phyloP scores from a whole-genome alignment of 2,329 filamentous ascomycete genomes.

The Trichophyton verrucosum region DNA sequence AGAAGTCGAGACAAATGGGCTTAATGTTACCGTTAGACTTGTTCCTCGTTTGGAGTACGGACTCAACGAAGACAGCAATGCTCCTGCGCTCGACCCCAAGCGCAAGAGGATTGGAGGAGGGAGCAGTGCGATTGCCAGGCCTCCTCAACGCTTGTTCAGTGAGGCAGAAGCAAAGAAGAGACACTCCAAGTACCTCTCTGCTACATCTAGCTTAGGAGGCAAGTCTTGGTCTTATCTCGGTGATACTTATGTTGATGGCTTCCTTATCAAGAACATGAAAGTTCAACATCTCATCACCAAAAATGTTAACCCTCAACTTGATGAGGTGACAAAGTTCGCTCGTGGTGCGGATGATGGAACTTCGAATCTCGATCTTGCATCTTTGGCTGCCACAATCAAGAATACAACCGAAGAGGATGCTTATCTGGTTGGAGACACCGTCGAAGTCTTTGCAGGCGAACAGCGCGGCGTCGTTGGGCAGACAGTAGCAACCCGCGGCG shows the following conservation, averaged over 20 bases:
- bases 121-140: slow-evolving; percentile 49
- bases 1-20: slow-evolving; percentile 82
- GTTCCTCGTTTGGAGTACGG: slow-evolving; percentile 91
- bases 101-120: slow-evolving; percentile 55
- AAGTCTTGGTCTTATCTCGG: slow-evolving; percentile 76
- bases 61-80: slow-evolving; percentile 60
- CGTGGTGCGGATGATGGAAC: slow-evolving; percentile 81
- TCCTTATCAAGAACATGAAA: slow-evolving; percentile 86
- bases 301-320: slow-evolving; percentile 82
- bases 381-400: slow-evolving; percentile 79
- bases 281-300: slow-evolving; percentile 74
- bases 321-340: slow-evolving; percentile 92
- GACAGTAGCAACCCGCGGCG: slow-evolving; percentile 72
- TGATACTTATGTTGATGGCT: slow-evolving; percentile 85
- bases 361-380: slow-evolving; percentile 83
- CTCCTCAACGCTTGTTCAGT: slow-evolving; percentile 83
- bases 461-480: slow-evolving; percentile 83
- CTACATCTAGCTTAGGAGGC: slow-evolving; percentile 40
- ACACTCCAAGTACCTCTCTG: slow-evolving; percentile 51
- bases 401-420: slow-evolving; percentile 67
- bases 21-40: slow-evolving; percentile 74
- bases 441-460: slow-evolving; percentile 91
- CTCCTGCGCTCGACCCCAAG: slow-evolving; percentile 50
- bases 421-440: slow-evolving; percentile 87
- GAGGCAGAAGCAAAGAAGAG: slow-evolving; percentile 85